Percentiles rank a stretch among this genome's conserved stretches.
Evolutionary conservation across 768 basidiomycete species (phyloP).

Genomic region (Hygrocybe punicea): DNA sequence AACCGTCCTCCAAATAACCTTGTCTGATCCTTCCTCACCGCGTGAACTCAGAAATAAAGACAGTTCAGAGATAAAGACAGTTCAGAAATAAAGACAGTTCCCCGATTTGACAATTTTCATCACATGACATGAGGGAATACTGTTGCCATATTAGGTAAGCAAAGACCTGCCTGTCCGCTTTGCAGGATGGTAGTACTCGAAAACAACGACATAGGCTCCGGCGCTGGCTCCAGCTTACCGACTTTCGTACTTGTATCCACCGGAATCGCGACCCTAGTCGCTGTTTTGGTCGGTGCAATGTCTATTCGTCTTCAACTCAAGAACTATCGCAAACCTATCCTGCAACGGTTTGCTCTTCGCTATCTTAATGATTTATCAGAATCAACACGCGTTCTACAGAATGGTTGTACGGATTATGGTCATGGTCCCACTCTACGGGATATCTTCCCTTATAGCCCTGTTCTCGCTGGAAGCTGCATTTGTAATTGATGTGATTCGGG

Average conservation of each 20-base stretch:
- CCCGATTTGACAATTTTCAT: no score
- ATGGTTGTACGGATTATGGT: constrained; percentile 95
- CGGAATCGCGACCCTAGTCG: constrained; percentile 61
- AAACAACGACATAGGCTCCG: constrained; percentile 24
- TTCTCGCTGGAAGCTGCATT: constrained; percentile 94
- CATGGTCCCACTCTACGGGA: constrained; percentile 92
- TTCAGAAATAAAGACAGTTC: no score
- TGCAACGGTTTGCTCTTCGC: constrained; percentile 60
- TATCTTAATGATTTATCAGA: background rate
- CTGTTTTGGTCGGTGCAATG: constrained; percentile 67
- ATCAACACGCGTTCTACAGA: constrained; percentile 39
- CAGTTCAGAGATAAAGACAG: no score
- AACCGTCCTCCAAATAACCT: no score
- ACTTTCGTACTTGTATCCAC: constrained; percentile 56
- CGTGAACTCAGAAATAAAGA: no score
- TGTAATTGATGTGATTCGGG: constrained; percentile 90
- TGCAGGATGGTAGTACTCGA: background rate
- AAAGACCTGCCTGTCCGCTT: no score
- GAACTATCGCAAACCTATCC: constrained; percentile 77
- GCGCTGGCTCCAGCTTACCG: constrained; percentile 61
- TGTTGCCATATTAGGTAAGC: no score
- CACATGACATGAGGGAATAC: no score
- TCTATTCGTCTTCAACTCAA: constrained; percentile 80
- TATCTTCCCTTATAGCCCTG: constrained; percentile 87
- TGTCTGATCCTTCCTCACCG: no score